Evolutionary conservation across 257 asterid species (phyloP).

Genomic region (Coffea canephora): DNA sequence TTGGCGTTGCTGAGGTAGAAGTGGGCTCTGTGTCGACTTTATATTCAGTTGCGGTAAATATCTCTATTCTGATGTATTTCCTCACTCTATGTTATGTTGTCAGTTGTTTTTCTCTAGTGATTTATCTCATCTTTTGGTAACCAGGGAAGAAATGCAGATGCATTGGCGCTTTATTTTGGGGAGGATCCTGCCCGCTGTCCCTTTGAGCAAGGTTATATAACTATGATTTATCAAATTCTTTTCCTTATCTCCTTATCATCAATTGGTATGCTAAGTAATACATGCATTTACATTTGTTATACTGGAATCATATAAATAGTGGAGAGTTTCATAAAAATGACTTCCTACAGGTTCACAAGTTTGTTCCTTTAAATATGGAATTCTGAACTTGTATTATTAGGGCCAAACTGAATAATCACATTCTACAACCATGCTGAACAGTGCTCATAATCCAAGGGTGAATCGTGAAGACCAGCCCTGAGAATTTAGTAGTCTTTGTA

Average conservation of each 20-base stretch:
- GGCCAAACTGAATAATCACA: neutral
- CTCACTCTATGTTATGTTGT: conserved; percentile 7
- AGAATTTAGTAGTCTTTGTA: neutral
- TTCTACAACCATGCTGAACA: neutral
- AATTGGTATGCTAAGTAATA: neutral
- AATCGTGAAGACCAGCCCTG: neutral
- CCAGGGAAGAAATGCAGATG: conserved; percentile 99
- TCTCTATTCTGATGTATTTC: conserved; percentile 17
- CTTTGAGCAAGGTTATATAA: conserved; percentile 82
- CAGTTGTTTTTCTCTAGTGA: conserved; percentile 10
- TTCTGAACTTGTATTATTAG: neutral
- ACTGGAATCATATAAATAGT: neutral
- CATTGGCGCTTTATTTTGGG: conserved; percentile 86
- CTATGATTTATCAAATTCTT: neutral
- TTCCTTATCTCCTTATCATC: conserved; percentile 1
- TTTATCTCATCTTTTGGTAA: conserved; percentile 19
- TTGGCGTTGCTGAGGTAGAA: conserved; percentile 73
- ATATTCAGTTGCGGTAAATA: conserved; percentile 82
- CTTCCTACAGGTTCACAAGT: neutral
- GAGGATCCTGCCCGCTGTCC: conserved; percentile 98
- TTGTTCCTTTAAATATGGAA: neutral
- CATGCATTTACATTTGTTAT: neutral
- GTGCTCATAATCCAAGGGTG: neutral
- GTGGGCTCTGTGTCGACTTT: conserved; percentile 68
- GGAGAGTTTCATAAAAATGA: neutral